Conservation (phyloP, 345 rosid genomes). For the Tarenaya hassleriana region DNA sequence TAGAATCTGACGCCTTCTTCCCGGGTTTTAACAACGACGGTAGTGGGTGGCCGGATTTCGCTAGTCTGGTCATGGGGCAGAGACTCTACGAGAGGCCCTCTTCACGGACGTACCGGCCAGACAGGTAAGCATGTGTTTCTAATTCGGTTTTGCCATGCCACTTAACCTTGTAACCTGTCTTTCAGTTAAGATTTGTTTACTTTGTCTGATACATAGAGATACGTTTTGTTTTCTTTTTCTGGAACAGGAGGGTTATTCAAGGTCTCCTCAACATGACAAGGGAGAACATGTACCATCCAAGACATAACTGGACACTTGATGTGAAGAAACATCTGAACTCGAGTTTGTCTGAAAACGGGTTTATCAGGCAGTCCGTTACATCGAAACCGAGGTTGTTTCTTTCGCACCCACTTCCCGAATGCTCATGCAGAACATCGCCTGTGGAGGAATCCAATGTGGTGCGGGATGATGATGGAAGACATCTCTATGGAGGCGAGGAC, state of each 20-base stretch:
- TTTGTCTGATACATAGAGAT: slow-evolving; percentile 14
- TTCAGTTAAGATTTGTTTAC: no score
- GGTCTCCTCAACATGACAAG: slow-evolving; percentile 46
- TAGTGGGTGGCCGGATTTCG: slow-evolving; percentile 85
- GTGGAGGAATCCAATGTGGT: slow-evolving; percentile 29
- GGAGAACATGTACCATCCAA: slow-evolving; percentile 73
- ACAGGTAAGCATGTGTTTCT: slow-evolving; percentile 47
- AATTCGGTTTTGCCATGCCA: neutral
- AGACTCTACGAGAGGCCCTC: slow-evolving; percentile 85
- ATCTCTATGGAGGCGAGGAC: slow-evolving; percentile 66
- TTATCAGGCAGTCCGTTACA: slow-evolving; percentile 51
- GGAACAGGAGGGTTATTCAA: slow-evolving; percentile 60
- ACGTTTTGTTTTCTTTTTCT: no score
- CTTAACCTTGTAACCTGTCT: neutral
- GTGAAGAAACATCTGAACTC: slow-evolving; percentile 76
- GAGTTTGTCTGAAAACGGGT: slow-evolving; percentile 74
- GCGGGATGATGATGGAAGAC: slow-evolving; percentile 37
- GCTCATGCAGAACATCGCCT: slow-evolving; percentile 74
- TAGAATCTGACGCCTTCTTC: slow-evolving; percentile 88
- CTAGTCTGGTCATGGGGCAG: slow-evolving; percentile 96
- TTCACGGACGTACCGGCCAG: slow-evolving; percentile 79
- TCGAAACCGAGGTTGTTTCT: slow-evolving; percentile 70
- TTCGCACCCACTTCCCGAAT: slow-evolving; percentile 93
- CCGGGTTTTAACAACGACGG: slow-evolving; percentile 90
- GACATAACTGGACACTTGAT: slow-evolving; percentile 62